phyloP scores from a whole-genome alignment of 2,329 filamentous ascomycete genomes.

The Huntiella decipiens region DNA sequence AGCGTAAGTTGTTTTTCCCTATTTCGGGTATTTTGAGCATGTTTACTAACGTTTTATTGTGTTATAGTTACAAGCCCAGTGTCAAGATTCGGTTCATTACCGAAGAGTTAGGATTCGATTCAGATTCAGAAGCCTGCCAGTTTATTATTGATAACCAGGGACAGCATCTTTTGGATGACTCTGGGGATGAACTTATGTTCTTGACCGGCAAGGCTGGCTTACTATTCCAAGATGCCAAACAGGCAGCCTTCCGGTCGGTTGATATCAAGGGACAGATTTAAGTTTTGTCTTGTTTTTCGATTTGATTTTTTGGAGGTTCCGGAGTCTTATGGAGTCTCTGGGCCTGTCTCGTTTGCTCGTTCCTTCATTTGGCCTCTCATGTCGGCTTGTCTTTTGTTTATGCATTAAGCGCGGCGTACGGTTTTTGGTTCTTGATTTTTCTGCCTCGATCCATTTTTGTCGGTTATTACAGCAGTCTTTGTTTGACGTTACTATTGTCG shows the following conservation, averaged over 20 bases:
- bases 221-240: slow-evolving; percentile 56
- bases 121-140: slow-evolving; percentile 72
- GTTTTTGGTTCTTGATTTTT: no score
- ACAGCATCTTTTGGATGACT: slow-evolving; percentile 51
- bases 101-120: slow-evolving; percentile 90
- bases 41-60: slow-evolving; percentile 24
- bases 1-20: slow-evolving; percentile 47
- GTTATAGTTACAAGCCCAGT: slow-evolving; percentile 68
- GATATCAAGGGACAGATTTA: slow-evolving; percentile 96
- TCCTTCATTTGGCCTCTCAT: no score
- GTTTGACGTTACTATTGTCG: no score
- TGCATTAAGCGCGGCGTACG: no score
- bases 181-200: slow-evolving; percentile 36
- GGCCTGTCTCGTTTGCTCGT: no score
- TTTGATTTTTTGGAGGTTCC: background rate
- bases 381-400: no score
- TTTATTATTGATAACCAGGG: slow-evolving; percentile 73
- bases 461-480: no score
- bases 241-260: slow-evolving; percentile 62
- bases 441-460: no score
- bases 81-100: slow-evolving; percentile 81
- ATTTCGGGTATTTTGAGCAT: background rate
- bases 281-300: background rate
- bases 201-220: slow-evolving; percentile 52
- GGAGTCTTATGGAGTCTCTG: background rate